phyloP scores from a whole-genome alignment of 2,329 filamentous ascomycete species.

The Fusarium citri region DNA sequence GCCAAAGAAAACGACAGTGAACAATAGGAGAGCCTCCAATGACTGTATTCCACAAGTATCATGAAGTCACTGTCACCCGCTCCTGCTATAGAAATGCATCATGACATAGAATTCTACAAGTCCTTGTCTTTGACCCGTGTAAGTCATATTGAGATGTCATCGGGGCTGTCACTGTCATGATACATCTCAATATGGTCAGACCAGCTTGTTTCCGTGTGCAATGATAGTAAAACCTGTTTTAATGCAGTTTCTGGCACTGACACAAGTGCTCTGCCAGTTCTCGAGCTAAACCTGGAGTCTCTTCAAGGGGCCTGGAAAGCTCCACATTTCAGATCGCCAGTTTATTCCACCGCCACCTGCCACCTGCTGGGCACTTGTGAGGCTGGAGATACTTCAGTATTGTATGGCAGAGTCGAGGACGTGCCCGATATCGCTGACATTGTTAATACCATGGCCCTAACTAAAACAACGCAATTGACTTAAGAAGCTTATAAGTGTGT shows the following conservation, averaged over 20 bases:
- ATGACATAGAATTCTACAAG: constrained; percentile 32
- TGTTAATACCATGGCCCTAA: not conserved
- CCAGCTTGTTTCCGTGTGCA: not conserved
- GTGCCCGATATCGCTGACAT: not conserved
- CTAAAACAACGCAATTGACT: not conserved
- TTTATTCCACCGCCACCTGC: not conserved
- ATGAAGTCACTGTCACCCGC: not conserved
- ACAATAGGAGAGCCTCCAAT: not conserved
- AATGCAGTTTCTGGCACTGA: not conserved
- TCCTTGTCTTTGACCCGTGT: constrained; percentile 19
- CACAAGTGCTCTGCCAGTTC: not conserved
- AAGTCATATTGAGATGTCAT: constrained; percentile 6
- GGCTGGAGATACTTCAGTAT: not conserved
- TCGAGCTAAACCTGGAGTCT: constrained; percentile 21
- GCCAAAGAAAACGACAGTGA: not conserved
- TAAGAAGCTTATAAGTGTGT: not conserved
- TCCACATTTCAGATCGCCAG: constrained; percentile 36
- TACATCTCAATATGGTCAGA: not conserved
- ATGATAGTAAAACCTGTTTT: not conserved
- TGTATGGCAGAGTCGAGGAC: not conserved
- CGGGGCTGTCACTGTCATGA: not conserved
- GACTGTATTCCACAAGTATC: not conserved
- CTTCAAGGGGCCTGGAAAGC: constrained; percentile 39
- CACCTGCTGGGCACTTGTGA: not conserved
- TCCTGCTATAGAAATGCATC: not conserved